Percentiles rank a stretch among this genome's conserved stretches.
Conservation (phyloP, 75 land plant species). For the Ceratopteris richardii region DNA sequence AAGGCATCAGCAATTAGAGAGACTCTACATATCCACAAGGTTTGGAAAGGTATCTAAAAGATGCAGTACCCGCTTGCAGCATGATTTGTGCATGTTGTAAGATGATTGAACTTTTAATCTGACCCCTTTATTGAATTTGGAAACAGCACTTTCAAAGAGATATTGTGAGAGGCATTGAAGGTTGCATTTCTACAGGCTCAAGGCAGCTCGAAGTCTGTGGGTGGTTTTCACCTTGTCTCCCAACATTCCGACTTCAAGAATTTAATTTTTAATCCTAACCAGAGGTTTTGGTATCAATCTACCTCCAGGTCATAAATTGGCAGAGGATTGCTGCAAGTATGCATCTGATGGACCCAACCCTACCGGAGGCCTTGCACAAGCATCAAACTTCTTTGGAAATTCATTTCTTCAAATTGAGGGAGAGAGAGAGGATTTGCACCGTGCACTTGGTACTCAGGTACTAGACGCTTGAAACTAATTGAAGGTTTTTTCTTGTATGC, state of each 20-base stretch:
- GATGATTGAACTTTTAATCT: too few species aligned
- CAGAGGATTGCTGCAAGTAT: constrained; percentile 80
- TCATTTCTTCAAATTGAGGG: constrained; percentile 54
- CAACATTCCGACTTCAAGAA: too few species aligned
- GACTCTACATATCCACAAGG: constrained; percentile 36
- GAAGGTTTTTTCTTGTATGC: too few species aligned
- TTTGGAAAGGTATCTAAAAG: constrained; percentile 18
- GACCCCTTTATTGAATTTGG: too few species aligned
- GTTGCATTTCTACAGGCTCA: constrained; percentile 45
- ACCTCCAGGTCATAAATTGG: constrained; percentile 58
- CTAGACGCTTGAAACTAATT: too few species aligned
- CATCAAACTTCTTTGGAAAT: constrained; percentile 47
- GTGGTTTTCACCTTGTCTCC: constrained; percentile 1
- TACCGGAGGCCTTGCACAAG: constrained; percentile 52
- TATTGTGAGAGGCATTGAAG: constrained; percentile 72
- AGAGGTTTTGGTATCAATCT: too few species aligned
- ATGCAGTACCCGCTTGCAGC: too few species aligned
- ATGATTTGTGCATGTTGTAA: too few species aligned
- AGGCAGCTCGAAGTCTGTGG: constrained; percentile 81
- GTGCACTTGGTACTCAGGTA: constrained; percentile 64
- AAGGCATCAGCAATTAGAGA: constrained; percentile 65
- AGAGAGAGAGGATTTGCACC: constrained; percentile 60
- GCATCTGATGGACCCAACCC: constrained; percentile 46
- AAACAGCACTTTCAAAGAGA: constrained; percentile 83
- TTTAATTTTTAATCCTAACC: too few species aligned